A percentile compares a stretch with the other conserved stretches of the same genome.
These are phyloP conservation scores for Macrotyloma uniflorum DNA, from an alignment of 306 rosid genomes.

Conservation along the genomic window DNA sequence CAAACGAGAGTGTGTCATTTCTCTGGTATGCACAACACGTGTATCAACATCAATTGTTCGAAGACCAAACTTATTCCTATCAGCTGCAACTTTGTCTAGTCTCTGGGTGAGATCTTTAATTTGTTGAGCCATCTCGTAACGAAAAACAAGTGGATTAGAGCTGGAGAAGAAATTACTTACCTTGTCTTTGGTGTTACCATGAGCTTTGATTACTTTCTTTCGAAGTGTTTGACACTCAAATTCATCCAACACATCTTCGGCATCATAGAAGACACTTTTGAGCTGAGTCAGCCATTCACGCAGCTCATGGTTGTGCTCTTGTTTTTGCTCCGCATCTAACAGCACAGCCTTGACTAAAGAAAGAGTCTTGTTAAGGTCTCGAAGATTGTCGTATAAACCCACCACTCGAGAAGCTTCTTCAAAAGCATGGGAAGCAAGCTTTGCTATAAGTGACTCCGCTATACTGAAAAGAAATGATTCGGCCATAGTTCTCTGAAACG, in stretches of 20 bases:
- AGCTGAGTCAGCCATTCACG: constrained; percentile 11
- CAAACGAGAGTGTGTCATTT: constrained; percentile 24
- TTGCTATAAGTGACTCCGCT: neutral
- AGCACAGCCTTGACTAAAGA: constrained; percentile 20
- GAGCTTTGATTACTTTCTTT: neutral
- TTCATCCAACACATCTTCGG: constrained; percentile 19
- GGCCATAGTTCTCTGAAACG: too few species aligned
- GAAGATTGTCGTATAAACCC: constrained; percentile 10
- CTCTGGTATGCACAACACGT: neutral
- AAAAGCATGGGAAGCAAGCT: constrained; percentile 11
- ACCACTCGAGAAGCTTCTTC: constrained; percentile 2
- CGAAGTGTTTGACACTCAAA: constrained; percentile 26
- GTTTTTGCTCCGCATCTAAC: constrained; percentile 42
- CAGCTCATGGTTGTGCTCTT: neutral
- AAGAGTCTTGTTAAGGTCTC: neutral
- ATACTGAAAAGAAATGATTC: constrained; percentile 10
- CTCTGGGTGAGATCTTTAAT: neutral
- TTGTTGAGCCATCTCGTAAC: neutral
- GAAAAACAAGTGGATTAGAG: neutral
- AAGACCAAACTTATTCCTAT: neutral
- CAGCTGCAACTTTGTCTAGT: constrained; percentile 12
- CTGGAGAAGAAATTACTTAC: constrained; percentile 8
- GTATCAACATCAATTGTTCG: neutral
- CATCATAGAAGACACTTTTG: neutral
- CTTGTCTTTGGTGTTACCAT: neutral